A percentile compares a stretch with the other conserved stretches of the same genome.
These are phyloP conservation scores for Pythium apleroticum DNA, from an alignment of 352 stramenopile genomes.

Conservation along the genomic window DNA sequence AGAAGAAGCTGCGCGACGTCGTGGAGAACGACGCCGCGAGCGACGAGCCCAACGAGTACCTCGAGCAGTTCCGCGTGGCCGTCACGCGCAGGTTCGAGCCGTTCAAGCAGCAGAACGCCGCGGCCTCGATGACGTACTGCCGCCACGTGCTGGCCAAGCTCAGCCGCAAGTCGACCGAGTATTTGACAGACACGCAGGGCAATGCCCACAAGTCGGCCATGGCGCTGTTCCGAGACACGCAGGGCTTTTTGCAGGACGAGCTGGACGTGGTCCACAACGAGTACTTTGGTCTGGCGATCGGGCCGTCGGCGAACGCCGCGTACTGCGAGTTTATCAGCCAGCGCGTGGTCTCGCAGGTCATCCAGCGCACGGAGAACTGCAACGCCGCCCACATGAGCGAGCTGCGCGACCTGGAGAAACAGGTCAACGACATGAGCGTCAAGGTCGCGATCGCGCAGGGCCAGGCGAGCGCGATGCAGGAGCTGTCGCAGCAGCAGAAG, in stretches of 20 bases:
- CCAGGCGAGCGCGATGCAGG: conserved; percentile 80
- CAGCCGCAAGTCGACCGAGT: conserved; percentile 36
- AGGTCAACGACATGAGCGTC: conserved; percentile 82
- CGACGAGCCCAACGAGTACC: conserved; percentile 60
- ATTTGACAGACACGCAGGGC: conserved; percentile 32
- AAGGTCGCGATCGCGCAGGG: conserved; percentile 80
- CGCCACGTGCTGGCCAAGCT: conserved; percentile 57
- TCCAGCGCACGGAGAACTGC: conserved; percentile 73
- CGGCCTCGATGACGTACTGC: conserved; percentile 84
- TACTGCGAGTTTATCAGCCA: conserved; percentile 87
- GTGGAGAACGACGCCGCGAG: conserved; percentile 64
- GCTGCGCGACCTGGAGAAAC: conserved; percentile 70
- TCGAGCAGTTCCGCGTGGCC: conserved; percentile 59
- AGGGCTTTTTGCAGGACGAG: conserved; percentile 56
- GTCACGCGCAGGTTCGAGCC: conserved; percentile 45
- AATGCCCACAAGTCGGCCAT: conserved; percentile 65
- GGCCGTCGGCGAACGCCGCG: conserved; percentile 73
- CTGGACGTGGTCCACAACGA: conserved; percentile 50
- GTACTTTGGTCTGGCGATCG: conserved; percentile 63
- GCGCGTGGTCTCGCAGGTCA: conserved; percentile 64
- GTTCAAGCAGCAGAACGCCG: conserved; percentile 76
- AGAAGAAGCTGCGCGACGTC: conserved; percentile 71
- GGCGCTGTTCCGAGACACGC: conserved; percentile 72
- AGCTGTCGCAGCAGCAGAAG: conserved; percentile 72
- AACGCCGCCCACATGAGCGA: conserved; percentile 79